Evolutionary conservation across 1,139 yeast genomes (phyloP).

Genomic region (Candida smagusa): DNA sequence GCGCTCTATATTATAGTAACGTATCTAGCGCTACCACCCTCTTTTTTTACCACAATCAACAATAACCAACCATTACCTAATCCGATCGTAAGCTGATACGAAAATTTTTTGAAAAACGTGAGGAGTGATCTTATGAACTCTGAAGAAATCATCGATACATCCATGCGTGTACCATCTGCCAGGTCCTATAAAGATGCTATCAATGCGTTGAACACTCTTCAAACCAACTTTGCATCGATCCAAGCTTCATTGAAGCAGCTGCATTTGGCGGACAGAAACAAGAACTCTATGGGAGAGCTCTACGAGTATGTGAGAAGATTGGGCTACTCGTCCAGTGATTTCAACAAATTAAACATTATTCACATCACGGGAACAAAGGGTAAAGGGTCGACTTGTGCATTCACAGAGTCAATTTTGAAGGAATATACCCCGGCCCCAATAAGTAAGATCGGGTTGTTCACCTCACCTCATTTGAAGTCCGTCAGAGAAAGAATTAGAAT

Average conservation of each 20-base stretch:
- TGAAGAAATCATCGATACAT: constrained; percentile 2
- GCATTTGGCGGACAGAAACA: constrained; percentile 55
- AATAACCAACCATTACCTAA: not conserved
- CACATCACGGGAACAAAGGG: constrained; percentile 99
- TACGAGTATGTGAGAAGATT: constrained; percentile 84
- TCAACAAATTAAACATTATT: constrained; percentile 70
- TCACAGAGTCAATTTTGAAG: constrained; percentile 72
- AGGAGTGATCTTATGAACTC: constrained; percentile 3
- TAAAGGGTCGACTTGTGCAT: constrained; percentile 97
- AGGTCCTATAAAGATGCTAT: constrained; percentile 69
- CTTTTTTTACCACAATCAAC: too few relatives aligned
- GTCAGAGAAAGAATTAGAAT: constrained; percentile 91
- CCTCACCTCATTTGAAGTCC: constrained; percentile 92
- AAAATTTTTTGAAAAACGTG: not conserved
- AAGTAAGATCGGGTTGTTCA: constrained; percentile 77
- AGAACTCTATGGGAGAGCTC: constrained; percentile 80
- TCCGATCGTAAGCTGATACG: too few relatives aligned
- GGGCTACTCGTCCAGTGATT: constrained; percentile 71
- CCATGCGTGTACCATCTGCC: constrained; percentile 17
- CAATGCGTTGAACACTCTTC: constrained; percentile 77
- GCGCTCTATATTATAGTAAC: too few relatives aligned
- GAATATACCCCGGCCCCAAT: constrained; percentile 48
- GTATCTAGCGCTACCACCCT: too few relatives aligned
- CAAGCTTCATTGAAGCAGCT: constrained; percentile 79
- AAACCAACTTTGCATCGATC: constrained; percentile 86